Percentiles rank a stretch among this genome's conserved stretches.
These are phyloP conservation scores for Apiospora phragmitis DNA, from an alignment of 2,329 filamentous ascomycete species.

Conservation along the genomic window DNA sequence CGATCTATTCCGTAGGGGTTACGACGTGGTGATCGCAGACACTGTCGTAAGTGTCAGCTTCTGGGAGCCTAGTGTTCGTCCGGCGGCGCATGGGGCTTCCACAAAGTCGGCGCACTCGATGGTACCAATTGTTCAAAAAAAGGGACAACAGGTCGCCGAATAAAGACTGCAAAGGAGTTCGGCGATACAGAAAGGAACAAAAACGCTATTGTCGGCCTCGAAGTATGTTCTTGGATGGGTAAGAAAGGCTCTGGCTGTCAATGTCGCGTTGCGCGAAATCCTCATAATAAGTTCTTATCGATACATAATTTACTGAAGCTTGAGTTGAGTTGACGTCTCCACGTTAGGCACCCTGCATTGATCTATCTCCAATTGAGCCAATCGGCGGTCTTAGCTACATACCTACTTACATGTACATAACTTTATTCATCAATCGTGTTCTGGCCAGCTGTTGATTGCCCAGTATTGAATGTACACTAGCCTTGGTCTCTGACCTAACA, in stretches of 20 bases:
- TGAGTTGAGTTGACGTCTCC: too few species aligned
- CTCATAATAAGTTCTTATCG: background rate
- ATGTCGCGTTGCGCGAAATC: too few species aligned
- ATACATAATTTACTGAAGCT: too few species aligned
- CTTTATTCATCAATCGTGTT: too few species aligned
- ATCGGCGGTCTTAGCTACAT: background rate
- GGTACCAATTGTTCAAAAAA: background rate
- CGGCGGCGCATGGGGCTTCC: background rate
- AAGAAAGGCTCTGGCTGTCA: background rate
- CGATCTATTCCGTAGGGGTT: background rate
- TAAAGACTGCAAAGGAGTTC: background rate
- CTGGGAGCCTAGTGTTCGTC: background rate
- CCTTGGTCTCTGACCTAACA: background rate
- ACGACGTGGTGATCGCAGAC: background rate
- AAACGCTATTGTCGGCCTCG: background rate
- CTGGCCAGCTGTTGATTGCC: background rate
- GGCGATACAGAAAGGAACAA: background rate
- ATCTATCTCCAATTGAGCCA: background rate
- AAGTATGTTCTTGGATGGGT: background rate
- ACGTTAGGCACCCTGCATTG: too few species aligned
- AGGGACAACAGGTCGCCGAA: background rate
- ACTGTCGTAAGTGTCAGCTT: conserved; percentile 5
- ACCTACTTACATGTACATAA: too few species aligned
- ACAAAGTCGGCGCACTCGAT: background rate
- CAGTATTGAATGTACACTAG: background rate